A percentile compares a stretch with the other conserved stretches of the same genome.
phyloP scores from a whole-genome alignment of 768 basidiomycete genomes.

The Rhodocollybia butyracea region DNA sequence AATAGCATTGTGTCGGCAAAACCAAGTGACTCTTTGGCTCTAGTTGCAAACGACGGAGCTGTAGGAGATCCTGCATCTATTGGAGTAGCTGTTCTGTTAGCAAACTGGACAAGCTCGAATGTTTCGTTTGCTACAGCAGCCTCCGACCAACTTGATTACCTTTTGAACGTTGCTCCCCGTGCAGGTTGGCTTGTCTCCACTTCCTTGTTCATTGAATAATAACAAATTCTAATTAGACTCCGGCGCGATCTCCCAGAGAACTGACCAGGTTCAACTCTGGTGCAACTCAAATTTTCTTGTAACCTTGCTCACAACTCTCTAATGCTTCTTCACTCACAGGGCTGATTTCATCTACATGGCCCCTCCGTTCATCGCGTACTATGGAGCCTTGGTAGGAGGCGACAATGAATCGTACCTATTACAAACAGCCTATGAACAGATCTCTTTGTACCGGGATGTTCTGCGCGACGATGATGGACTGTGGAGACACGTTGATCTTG shows the following conservation, averaged over 20 bases:
- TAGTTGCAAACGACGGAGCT: constrained; percentile 45
- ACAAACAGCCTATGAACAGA: constrained; percentile 53
- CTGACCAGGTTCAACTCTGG: constrained; percentile 51
- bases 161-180: constrained; percentile 40
- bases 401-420: constrained; percentile 32
- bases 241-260: constrained; percentile 52
- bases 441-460: constrained; percentile 51
- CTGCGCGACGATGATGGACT: constrained; percentile 45
- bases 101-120: constrained; percentile 44
- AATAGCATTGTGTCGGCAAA: constrained; percentile 36
- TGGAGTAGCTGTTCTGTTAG: constrained; percentile 66
- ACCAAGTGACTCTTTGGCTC: constrained; percentile 31
- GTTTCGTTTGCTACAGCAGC: constrained; percentile 29
- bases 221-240: background rate
- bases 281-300: constrained; percentile 12
- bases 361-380: constrained; percentile 67
- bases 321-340: background rate
- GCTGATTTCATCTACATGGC: constrained; percentile 13
- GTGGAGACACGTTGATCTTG: constrained; percentile 55
- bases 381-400: constrained; percentile 44
- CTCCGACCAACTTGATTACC: constrained; percentile 42
- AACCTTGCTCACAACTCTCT: background rate
- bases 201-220: background rate
- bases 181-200: constrained; percentile 31
- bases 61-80: constrained; percentile 71